Evolutionary conservation across 129 eudicot species (phyloP), one percentile per base, ranked within the genome.

Genomic region (Cynara cardunculus): DNA sequence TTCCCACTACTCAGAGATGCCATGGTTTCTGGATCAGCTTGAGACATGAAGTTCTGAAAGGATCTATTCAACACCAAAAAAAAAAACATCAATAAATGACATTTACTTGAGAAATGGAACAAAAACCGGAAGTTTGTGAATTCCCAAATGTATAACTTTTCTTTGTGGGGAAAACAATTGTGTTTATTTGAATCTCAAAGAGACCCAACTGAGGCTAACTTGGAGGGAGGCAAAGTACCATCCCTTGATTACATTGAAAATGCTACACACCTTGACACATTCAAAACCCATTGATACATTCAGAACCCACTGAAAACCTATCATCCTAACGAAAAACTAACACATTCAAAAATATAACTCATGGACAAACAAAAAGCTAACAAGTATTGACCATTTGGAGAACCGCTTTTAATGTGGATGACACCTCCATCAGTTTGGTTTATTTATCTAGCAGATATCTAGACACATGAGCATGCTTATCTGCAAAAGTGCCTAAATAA

Each of bases 21-120:
- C 64, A 92, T 80, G 37, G 96, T 87, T 75, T 92, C 95, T 68
- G 98, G 98, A 87, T 95, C 90, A 41, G 95, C 82, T 37, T 82
- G 88, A 69, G 99, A 88, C 77, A 96, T 83, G 71, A 96, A 86
- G 80, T 88, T 91, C 80, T 94, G 96, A 82, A 92, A 94, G 41
- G 96, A 88, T 86, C 97, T 94, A 70, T 59, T 27, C 61, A 72
- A 65, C 71, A 81, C 37, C 74, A 62, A 73, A 41, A 59, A 73
- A 41, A 59, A 37, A 46, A 87, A 32, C 6, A 28, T 9, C 34
- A 53, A 72, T 26, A 69, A 25, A 77, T 69, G 39, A 69, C 26
- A 71, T 75, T n/a, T 18, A 3, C 22, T 65, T 7, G 35, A 32
- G 28, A n/a, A 25, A 69, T 27, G 32, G 5, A 71, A 30, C 21